Base-by-base conservation (phyloP, 306 rosid species). In the Inga oerstediana region DNA sequence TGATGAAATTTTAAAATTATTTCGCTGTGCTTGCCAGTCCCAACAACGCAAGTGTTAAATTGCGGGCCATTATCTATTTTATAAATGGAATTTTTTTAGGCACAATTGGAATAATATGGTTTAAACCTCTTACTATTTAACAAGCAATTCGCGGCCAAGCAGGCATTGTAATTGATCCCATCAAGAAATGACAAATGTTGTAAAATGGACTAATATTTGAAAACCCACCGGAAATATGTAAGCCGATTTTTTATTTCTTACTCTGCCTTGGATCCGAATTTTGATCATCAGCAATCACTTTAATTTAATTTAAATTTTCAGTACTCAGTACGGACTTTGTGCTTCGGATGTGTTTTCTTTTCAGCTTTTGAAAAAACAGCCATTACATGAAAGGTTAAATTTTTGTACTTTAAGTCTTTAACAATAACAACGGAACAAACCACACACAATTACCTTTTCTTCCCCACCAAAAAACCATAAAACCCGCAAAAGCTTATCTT, bases 231-330 rank as follows among this genome's bases (percentile, higher is more conserved):
- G 41, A 37, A 37, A 37, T 0, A 0, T 5, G 41, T 37, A 37
- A 5, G 41, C 27, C 3, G 15, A 27, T 39, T 34, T 67, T 8
- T 78, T 78, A n/a, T 20, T 65, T 83, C 79, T n/a, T 61, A 84
- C 76, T n/a, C 46, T 77, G 76, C 52, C 54, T 80, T 80, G 82
- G 88, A 90, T 87, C 93, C 80, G 70, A 87, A 85, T 62, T 80
- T 72, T 77, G 73, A 58, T 80, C 32, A 61, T 76, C 61, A n/a
- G 13, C 77, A 69, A 49, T 41, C 44, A 65, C 84, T 73, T 87
- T 79, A 84, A 51, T 19, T 54, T 54, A 19, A 61, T 84, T 58
- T 13, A 72, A 85, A 82, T 10, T 79, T 70, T 64, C 35, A 69
- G 59, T 44, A 2, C 75, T 44, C 22, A 12, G 48, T n/a, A 41